phyloP scores from a whole-genome alignment of 768 basidiomycete species.

The Trametes cinnabarina region DNA sequence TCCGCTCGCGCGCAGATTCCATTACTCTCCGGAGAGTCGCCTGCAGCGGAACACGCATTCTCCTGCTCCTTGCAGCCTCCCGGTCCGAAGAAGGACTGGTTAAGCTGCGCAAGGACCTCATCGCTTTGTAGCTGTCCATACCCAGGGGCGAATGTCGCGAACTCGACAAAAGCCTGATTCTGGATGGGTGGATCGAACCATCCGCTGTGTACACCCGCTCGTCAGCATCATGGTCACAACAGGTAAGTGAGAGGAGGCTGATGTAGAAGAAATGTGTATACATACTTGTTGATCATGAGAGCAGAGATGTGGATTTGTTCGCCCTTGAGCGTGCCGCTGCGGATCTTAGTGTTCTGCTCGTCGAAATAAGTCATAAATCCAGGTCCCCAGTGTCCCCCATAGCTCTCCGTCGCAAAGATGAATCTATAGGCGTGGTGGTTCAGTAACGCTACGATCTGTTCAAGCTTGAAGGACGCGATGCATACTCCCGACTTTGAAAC shows the following conservation, averaged over 20 bases:
- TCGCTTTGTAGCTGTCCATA: constrained; percentile 61
- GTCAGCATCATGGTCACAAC: neutral
- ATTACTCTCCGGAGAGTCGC: constrained; percentile 44
- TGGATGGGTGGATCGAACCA: constrained; percentile 68
- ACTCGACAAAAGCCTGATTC: constrained; percentile 57
- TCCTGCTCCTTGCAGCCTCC: constrained; percentile 57
- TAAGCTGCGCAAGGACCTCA: constrained; percentile 45
- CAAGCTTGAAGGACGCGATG: neutral
- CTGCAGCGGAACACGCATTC: constrained; percentile 55
- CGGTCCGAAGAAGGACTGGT: constrained; percentile 43
- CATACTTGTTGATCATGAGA: constrained; percentile 49
- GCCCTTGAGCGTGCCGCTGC: constrained; percentile 42
- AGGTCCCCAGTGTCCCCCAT: constrained; percentile 68
- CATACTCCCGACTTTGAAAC: constrained; percentile 52
- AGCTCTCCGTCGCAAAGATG: constrained; percentile 64
- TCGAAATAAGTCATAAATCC: constrained; percentile 64
- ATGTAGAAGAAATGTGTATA: no score
- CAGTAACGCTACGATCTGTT: neutral
- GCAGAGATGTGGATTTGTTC: constrained; percentile 54
- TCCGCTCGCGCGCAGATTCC: constrained; percentile 50
- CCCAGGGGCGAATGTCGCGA: constrained; percentile 60
- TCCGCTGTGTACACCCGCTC: constrained; percentile 38
- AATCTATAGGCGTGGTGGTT: constrained; percentile 46
- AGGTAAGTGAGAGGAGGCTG: neutral
- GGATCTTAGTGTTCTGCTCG: constrained; percentile 56